Conservation (phyloP, 2,329 filamentous ascomycete species). For the Aspergillus amoenus region DNA sequence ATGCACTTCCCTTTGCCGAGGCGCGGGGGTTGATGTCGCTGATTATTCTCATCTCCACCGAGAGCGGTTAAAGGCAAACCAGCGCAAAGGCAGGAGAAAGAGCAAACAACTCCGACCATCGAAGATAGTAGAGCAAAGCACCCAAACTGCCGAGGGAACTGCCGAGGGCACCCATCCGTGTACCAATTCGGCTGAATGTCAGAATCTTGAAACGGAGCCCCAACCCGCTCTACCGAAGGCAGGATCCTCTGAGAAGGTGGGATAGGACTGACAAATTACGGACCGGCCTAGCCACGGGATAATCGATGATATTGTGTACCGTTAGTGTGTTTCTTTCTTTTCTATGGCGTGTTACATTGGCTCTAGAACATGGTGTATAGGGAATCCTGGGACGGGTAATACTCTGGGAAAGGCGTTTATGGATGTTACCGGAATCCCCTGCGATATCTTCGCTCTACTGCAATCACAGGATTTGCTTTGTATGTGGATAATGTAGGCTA, state of each 20-base stretch:
- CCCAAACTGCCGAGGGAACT: background rate
- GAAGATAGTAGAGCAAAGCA: background rate
- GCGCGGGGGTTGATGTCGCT: conserved; percentile 35
- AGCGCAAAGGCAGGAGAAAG: conserved; percentile 23
- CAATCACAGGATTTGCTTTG: background rate
- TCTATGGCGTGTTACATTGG: background rate
- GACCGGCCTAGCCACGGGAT: background rate
- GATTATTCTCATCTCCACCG: conserved; percentile 28
- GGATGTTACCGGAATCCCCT: background rate
- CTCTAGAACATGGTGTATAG: background rate
- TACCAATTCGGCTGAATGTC: background rate
- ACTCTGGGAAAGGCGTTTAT: background rate
- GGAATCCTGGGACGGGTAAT: background rate
- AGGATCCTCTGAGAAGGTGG: background rate
- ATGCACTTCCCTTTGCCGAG: conserved; percentile 36
- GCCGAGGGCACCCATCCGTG: background rate
- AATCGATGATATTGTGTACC: background rate
- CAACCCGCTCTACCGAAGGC: background rate
- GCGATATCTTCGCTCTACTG: conserved; percentile 2
- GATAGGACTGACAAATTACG: background rate
- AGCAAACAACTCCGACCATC: conserved; percentile 21
- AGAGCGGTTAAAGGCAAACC: conserved; percentile 22
- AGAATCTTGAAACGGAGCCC: background rate
- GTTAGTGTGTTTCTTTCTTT: background rate
- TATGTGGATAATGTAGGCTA: background rate